phyloP scores from a whole-genome alignment of 495 filamentous ascomycete genomes.

The Schizothecium vesticola region DNA sequence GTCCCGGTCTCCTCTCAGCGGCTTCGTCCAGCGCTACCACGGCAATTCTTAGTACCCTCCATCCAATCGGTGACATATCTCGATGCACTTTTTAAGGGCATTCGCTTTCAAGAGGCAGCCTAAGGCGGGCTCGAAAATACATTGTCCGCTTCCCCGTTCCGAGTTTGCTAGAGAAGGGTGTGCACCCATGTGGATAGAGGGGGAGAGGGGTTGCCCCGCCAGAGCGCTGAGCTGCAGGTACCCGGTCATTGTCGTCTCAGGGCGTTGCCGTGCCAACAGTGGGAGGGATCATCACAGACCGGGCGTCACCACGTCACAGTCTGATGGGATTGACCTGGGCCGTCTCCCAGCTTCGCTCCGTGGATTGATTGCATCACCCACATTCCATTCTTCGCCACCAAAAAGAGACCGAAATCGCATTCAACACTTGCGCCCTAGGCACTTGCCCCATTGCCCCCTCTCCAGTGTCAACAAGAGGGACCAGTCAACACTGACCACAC shows the following conservation, averaged over 20 bases:
- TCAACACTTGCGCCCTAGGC: background rate
- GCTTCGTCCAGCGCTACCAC: background rate
- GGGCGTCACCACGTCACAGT: background rate
- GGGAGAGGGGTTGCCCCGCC: background rate
- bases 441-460: background rate
- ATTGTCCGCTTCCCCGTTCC: background rate
- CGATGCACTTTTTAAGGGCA: background rate
- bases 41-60: background rate
- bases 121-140: background rate
- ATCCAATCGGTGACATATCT: background rate
- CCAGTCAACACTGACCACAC: background rate
- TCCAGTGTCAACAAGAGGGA: background rate
- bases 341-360: background rate
- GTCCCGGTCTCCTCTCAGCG: too few species aligned
- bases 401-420: background rate
- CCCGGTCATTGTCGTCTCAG: background rate
- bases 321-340: background rate
- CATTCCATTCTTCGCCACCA: background rate
- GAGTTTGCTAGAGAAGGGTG: background rate
- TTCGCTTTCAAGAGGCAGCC: background rate
- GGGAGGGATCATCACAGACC: background rate
- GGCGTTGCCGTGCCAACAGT: constrained; percentile 8
- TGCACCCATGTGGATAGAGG: too few species aligned
- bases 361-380: background rate
- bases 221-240: background rate